Base-by-base conservation (phyloP, 805 yeast genomes). In the Jamesozyma spencerorum region DNA sequence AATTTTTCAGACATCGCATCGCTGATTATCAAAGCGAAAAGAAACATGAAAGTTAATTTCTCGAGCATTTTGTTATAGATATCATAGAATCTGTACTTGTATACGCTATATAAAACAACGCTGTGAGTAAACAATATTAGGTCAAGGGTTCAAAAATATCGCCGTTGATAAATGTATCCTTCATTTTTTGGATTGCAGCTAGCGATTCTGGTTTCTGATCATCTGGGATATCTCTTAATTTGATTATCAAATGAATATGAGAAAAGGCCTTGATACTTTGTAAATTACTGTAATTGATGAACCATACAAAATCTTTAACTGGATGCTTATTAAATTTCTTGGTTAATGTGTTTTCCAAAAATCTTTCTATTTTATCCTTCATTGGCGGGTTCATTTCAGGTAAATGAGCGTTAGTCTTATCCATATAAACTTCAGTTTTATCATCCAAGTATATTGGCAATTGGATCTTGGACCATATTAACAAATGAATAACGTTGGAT, bases 251-350 rank as follows among this genome's bases (percentile, higher is more conserved):
- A 58, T 82, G 92, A n/a, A 81, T 62, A 54, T 82, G 92, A 18
- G 86, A 79, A 28, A 82, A 64, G 24, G 74, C 68, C 47, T 66
- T 70, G 5, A 83, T 79, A 54, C 86, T 79, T 55, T 83, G 92
- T 31, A 83, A 57, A 5, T 71, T 67, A 6, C 79, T 72, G 75
- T 83, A 81, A 54, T 83, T 83, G 48, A 81, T 70, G 58, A 82
- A 83, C 90, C 90, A 82, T 2, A 68, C 54, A 34, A 72, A 50
- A 31, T 72, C 60, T 3, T 68, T 63, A 20, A 64, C 51, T 14
- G 20, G 18, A 3, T 20, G 19, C 11, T 48, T 6, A 59, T 51
- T 13, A 66, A 54, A 36, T 41, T 49, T 8, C 68, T 71, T 37
- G 2, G 26, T 24, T 31, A 75, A 60, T 26, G 63, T 61, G 22